Percentiles rank a stretch among this genome's conserved stretches.
phyloP scores from a whole-genome alignment of 2,329 filamentous ascomycete species.

The Fusarium setosum region DNA sequence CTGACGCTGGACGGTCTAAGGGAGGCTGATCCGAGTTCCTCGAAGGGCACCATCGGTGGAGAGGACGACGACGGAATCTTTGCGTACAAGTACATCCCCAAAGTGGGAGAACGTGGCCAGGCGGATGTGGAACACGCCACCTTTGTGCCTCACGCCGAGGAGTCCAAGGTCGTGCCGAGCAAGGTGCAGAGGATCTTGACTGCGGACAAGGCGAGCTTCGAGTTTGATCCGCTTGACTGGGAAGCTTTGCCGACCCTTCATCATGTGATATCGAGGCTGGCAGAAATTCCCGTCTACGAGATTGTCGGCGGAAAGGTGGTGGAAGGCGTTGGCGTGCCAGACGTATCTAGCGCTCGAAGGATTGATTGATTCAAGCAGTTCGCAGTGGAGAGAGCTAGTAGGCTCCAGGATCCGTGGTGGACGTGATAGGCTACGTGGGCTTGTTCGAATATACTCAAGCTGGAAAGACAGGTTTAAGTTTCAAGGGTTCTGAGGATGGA shows the following conservation, averaged over 20 bases:
- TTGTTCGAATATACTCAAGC: too few species aligned
- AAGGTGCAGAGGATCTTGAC: background rate
- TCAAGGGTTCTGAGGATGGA: too few species aligned
- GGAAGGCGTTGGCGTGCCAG: background rate
- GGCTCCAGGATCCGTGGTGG: too few species aligned
- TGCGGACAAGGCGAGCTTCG: background rate
- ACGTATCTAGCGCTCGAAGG: background rate
- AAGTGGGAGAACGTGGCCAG: conserved; percentile 61
- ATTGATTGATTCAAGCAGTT: too few species aligned
- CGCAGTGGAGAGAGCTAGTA: too few species aligned
- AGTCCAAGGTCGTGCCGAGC: conserved; percentile 22
- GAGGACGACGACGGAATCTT: conserved; percentile 60
- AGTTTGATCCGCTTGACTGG: conserved; percentile 1
- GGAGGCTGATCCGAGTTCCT: conserved; percentile 1
- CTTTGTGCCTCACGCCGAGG: conserved; percentile 50
- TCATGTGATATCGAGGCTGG: conserved; percentile 1
- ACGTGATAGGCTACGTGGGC: too few species aligned
- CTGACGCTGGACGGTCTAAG: conserved; percentile 3
- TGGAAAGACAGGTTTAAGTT: too few species aligned
- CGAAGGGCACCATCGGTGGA: conserved; percentile 18
- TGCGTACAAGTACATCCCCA: conserved; percentile 68
- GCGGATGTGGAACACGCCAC: conserved; percentile 66
- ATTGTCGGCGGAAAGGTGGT: conserved; percentile 1
- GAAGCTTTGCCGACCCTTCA: conserved; percentile 11
- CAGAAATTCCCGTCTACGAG: conserved; percentile 10